These are phyloP conservation scores for Physcomitrellopsis africana DNA, from an alignment of 225 moss, liverwort and hornwort species.

Conservation along the genomic window DNA sequence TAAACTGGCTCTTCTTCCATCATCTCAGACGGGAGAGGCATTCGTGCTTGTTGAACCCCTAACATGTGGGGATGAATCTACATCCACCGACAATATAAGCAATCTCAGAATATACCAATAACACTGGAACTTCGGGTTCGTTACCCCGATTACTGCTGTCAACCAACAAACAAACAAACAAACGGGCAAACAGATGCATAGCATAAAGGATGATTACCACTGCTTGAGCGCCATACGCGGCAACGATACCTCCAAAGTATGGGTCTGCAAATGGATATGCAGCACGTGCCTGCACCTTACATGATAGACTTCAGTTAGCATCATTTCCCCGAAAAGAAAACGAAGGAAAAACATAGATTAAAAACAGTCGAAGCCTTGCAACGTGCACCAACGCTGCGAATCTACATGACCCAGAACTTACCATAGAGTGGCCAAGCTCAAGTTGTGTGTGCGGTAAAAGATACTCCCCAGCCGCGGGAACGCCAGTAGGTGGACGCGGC, in stretches of 20 bases:
- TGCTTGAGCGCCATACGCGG: conserved; percentile 92
- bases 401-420: conserved; percentile 34
- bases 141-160: neutral
- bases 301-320: conserved; percentile 14
- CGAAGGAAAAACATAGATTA: too few species aligned
- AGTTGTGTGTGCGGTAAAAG: conserved; percentile 93
- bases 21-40: conserved; percentile 99
- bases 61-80: conserved; percentile 98
- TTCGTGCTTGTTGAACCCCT: conserved; percentile 98
- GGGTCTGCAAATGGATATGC: conserved; percentile 89
- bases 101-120: neutral
- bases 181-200: neutral
- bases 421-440: conserved; percentile 97
- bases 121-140: neutral
- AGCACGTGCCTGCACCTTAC: conserved; percentile 71
- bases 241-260: conserved; percentile 91
- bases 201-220: conserved; percentile 63
- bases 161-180: too few species aligned
- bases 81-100: conserved; percentile 11
- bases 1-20: conserved; percentile 99
- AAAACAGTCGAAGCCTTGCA: too few species aligned
- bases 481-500: conserved; percentile 67
- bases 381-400: neutral
- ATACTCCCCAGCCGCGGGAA: conserved; percentile 82
- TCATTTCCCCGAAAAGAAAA: neutral